Evolutionary conservation across 176 grass and related monocot genomes (phyloP), one percentile per base, ranked within the genome.

Genomic region (Phoenix roebelenii): DNA sequence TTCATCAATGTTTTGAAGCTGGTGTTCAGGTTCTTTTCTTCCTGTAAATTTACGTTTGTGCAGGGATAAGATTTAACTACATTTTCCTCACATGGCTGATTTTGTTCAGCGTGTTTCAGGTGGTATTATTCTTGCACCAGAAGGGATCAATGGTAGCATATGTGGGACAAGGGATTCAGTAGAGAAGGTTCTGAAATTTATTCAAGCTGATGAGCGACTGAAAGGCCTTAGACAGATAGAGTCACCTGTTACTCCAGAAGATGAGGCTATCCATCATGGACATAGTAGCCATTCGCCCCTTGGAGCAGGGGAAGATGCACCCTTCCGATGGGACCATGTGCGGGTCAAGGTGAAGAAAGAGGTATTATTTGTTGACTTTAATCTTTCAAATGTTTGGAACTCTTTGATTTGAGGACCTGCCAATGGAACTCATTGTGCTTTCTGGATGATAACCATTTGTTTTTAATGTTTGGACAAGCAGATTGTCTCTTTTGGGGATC

Each of bases 261-360:
- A 97, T 22, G 93, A 97, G 78, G 87, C 78, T 50, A 88, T 97
- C 55, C 93, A 97, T 74, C 87, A 91, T 67, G 93, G 93, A 57
- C 93, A 97, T 51, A 88, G 66, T 48, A 83, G 73, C 54, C 68
- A 82, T 55, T 97, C 93, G n/a, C 84, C 87, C 63, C 66, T 97
- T 73, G 93, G 81, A 52, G 87, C 93, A 50, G 93, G 93, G 9
- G 87, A 97, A 69, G 93, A 97, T 73, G 84, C 93, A 17, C 93
- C 93, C 3, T 97, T 97, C 70, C 78, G 84, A 17, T 97, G 93
- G 93, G 87, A 97, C 58, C 93, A 97, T 73, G 93, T 97, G 54
- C 80, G 93, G 69, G 87, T 92, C n/a, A 97, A 97, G 75, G 62
- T 97, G 76, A 97, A 97, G 71, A 91, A 88, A 63, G 93, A 97